These are phyloP conservation scores for Phyllostachys edulis DNA, from an alignment of 176 grass and related monocot genomes.

Conservation along the genomic window DNA sequence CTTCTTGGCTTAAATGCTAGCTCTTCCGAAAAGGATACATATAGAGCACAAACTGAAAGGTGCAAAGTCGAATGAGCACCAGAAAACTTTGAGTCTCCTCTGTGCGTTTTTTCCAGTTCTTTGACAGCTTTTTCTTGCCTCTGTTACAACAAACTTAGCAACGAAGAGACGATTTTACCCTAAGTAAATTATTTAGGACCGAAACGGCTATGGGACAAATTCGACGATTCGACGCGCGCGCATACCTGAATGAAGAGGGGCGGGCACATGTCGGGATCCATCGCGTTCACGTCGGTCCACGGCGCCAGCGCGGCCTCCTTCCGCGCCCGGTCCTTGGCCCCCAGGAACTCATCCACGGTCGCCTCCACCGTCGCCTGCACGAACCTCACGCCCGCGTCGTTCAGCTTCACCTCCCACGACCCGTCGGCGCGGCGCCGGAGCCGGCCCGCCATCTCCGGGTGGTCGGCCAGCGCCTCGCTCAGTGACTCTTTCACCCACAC, in stretches of 20 bases:
- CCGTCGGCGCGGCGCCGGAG: conserved; percentile 57
- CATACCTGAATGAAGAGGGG: conserved; percentile 69
- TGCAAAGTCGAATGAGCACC: too few species aligned
- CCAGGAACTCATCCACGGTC: conserved; percentile 62
- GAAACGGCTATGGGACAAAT: too few species aligned
- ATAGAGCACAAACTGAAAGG: too few species aligned
- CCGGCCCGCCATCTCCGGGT: conserved; percentile 67
- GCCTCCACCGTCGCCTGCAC: conserved; percentile 65
- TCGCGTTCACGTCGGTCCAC: conserved; percentile 49
- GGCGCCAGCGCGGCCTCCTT: conserved; percentile 53
- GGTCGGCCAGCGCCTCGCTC: conserved; percentile 47
- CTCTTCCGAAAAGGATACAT: too few species aligned
- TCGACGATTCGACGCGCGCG: too few species aligned
- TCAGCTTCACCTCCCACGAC: conserved; percentile 82
- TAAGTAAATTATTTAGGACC: too few species aligned
- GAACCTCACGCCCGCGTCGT: conserved; percentile 65
- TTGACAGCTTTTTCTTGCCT: too few species aligned
- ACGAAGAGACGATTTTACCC: too few species aligned
- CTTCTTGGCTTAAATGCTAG: too few species aligned
- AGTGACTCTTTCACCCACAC: conserved; percentile 71
- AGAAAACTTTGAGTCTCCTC: too few species aligned
- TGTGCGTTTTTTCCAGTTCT: too few species aligned
- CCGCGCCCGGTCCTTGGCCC: neutral
- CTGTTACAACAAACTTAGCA: too few species aligned
- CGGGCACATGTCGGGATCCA: conserved; percentile 57